Conservation (phyloP, 257 asterid species). For the Solanum pimpinellifolium region DNA sequence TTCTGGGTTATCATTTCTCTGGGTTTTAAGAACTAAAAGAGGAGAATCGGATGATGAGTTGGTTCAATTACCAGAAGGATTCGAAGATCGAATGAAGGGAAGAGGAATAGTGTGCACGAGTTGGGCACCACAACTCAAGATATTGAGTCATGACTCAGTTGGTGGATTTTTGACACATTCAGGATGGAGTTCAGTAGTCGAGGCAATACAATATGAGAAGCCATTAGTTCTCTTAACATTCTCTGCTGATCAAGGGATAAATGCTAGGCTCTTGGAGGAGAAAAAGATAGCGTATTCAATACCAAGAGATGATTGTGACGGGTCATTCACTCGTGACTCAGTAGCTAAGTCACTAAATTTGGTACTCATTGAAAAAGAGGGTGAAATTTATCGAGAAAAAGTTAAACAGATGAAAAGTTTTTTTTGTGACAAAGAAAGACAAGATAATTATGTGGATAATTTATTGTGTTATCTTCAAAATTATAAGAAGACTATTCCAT, state of each 20-base stretch:
- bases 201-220: conserved; percentile 8
- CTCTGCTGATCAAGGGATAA: conserved; percentile 14
- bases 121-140: conserved; percentile 23
- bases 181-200: conserved; percentile 20
- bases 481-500: background rate
- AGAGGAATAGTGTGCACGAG: conserved; percentile 15
- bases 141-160: conserved; percentile 15
- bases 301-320: conserved; percentile 1
- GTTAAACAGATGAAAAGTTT: background rate
- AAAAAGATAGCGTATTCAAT: conserved; percentile 2
- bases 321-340: conserved; percentile 1
- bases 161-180: conserved; percentile 31
- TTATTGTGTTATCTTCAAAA: background rate
- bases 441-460: conserved; percentile 1
- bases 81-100: conserved; percentile 15
- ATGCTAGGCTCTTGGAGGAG: conserved; percentile 17
- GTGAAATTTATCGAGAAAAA: conserved; percentile 1
- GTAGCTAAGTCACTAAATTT: conserved; percentile 6
- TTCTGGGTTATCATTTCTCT: conserved; percentile 14
- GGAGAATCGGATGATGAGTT: background rate
- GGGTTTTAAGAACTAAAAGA: conserved; percentile 12
- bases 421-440: background rate
- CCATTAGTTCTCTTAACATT: conserved; percentile 16
- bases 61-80: conserved; percentile 4
- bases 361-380: background rate